Base-by-base conservation (phyloP, 257 asterid species). In the Mitragyna speciosa region DNA sequence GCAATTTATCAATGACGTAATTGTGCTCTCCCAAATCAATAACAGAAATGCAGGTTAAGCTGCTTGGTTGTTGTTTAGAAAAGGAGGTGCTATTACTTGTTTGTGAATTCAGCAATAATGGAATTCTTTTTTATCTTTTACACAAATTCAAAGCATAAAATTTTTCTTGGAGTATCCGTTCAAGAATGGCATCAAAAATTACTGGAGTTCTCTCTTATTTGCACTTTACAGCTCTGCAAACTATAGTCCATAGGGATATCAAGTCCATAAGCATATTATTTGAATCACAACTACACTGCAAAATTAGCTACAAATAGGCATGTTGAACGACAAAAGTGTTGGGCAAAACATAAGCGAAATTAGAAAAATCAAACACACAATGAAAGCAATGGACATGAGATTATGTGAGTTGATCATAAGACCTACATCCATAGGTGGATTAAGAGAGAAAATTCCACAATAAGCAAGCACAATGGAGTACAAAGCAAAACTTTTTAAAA, bases 211-310 rank as follows among this genome's bases (percentile, higher is more conserved):
- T 88, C 39, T 68, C 80, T 43, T 17, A 24, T 48, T 43, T 88
- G 12, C 88, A 86, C 76, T 86, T 78, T 6, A 30, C 76, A 0
- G 86, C 89, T 47, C 81, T 87, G 0, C 73, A 86, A 67, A 88
- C 87, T 66, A 89, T 89, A 51, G 84, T 87, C 45, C 89, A 89
- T 30, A 68, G 88, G 65, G 86, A 84, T 64, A 83, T 87, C 12
- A 85, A 84, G 63, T 69, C 87, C 0, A 82, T 71, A 0, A 88
- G 84, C 49, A 84, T 89, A 70, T 88, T 87, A 7, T 45, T 87
- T 22, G 90, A 89, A 36, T 76, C n/a, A 64, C 0, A 66, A 33
- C 11, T 83, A 65, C 80, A 86, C 80, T 1, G n/a, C n/a, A n/a
- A n/a, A n/a, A n/a, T n/a, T n/a, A n/a, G n/a, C n/a, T n/a, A n/a